Base-by-base conservation (phyloP, 78 protist species). In the Dictyostelium firmibasis region DNA sequence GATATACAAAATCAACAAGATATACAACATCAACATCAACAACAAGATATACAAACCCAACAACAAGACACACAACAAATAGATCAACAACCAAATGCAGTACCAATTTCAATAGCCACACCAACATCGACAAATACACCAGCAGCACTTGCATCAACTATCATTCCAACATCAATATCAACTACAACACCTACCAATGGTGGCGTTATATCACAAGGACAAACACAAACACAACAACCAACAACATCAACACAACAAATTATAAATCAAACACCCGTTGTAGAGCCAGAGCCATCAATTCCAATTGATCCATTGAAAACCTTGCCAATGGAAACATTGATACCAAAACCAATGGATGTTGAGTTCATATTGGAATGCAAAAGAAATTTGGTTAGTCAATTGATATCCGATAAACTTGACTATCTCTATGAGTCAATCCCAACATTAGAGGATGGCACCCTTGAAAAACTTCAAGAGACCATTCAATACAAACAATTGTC, bases 401-500 rank as follows among this genome's bases (percentile, higher is more conserved):
- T 20, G 36, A 31, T 83, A 33, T 23, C 75, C 27, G 64, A 83
- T 27, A 27, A 44, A 16, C 23, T 83, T 50, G 87, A 60, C n/a
- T 13, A 16, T 62, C 47, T 60, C n/a, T 25, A 60, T 25, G 87
- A 60, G n/a, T 16, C 44, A 9, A 60, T 60, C 4, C 50, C 57
- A 31, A 36, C 53, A 9, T 8, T 60, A 3, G 76, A 60, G 25
- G 78, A 88, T 8, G 86, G 83, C 1, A 14, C 74, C 4, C 3
- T 41, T 8, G 75, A 77, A 14, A 78, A 70, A 44, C 11, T 89
- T 8, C 70, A 43, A 13, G 16, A 57, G 10, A 20, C 87, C 0
- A 81, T 89, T 6, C 82, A 89, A 41, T 47, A 38, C 18, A 89
- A 89, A 35, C 82, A 89, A 67, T 75, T 89, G 27, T n/a, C 36